Conservation (phyloP, 176 grass and related monocot species). For the Aegilops umbellulata region DNA sequence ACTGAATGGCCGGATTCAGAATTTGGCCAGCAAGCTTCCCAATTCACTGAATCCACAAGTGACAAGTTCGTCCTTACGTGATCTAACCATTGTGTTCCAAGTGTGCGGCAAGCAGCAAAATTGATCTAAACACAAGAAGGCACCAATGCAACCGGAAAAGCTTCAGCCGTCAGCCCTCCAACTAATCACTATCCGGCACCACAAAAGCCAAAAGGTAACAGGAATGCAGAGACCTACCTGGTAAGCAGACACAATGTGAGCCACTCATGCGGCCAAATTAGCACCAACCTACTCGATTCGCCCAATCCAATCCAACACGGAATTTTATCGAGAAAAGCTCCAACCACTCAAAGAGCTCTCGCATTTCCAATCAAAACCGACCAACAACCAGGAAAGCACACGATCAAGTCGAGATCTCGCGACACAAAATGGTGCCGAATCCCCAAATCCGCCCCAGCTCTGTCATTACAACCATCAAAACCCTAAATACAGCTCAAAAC, state of each 20-base stretch:
- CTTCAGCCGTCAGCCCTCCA: not conserved
- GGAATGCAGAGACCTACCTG: not conserved
- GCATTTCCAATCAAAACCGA: not conserved
- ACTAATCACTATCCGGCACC: not conserved
- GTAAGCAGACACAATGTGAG: conserved; percentile 11
- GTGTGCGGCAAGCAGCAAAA: not conserved
- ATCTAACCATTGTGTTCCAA: not conserved
- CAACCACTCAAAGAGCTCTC: not conserved
- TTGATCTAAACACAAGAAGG: not conserved
- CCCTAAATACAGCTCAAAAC: not conserved
- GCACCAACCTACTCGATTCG: not conserved
- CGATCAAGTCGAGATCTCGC: conserved; percentile 24
- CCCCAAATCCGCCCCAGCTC: not conserved
- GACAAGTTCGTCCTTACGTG: not conserved
- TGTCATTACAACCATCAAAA: not conserved
- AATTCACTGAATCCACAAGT: not conserved
- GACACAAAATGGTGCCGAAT: not conserved
- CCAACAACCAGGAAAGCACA: not conserved
- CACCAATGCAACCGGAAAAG: not conserved
- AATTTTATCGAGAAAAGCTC: not conserved
- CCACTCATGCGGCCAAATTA: not conserved
- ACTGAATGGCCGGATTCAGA: not conserved
- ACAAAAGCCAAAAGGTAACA: not conserved
- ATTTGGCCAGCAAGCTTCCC: conserved; percentile 12
- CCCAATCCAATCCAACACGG: conserved; percentile 10